Evolutionary conservation across 345 rosid genomes (phyloP).

Genomic region (Ceriops decandra): DNA sequence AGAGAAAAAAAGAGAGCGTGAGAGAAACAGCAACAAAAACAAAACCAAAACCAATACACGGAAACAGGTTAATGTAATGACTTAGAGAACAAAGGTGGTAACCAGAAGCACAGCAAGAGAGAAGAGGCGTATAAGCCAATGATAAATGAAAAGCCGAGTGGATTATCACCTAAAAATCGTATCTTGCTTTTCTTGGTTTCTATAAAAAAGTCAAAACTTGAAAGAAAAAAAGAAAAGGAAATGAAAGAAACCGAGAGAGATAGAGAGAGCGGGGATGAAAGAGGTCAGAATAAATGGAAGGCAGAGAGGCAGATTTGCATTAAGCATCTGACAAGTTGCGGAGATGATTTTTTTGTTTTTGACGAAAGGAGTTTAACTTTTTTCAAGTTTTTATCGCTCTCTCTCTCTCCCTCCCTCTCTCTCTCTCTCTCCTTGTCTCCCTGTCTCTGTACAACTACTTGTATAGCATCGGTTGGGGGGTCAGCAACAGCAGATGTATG

Average conservation of each 20-base stretch:
- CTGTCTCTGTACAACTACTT: not conserved
- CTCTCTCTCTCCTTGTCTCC: not conserved
- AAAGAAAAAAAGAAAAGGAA: not conserved
- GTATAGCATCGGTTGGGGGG: constrained; percentile 2
- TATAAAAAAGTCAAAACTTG: not conserved
- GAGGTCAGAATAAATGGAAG: not conserved
- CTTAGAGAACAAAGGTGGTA: not conserved
- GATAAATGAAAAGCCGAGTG: constrained; percentile 17
- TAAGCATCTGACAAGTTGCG: not conserved
- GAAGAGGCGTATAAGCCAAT: constrained; percentile 2
- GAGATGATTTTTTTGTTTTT: not conserved
- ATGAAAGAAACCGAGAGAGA: not conserved
- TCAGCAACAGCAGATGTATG: not conserved
- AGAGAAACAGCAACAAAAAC: too few relatives aligned
- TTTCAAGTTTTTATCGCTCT: not conserved
- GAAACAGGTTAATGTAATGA: not conserved
- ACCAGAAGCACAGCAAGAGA: not conserved
- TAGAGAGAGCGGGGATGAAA: not conserved
- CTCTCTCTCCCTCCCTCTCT: too few relatives aligned
- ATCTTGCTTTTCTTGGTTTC: too few relatives aligned
- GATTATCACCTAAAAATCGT: too few relatives aligned
- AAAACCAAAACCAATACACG: not conserved
- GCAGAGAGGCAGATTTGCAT: not conserved
- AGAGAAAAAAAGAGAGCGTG: not conserved
- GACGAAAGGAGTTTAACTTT: constrained; percentile 6